phyloP scores from a whole-genome alignment of 164 flowering plant species.

The Buxus sempervirens region DNA sequence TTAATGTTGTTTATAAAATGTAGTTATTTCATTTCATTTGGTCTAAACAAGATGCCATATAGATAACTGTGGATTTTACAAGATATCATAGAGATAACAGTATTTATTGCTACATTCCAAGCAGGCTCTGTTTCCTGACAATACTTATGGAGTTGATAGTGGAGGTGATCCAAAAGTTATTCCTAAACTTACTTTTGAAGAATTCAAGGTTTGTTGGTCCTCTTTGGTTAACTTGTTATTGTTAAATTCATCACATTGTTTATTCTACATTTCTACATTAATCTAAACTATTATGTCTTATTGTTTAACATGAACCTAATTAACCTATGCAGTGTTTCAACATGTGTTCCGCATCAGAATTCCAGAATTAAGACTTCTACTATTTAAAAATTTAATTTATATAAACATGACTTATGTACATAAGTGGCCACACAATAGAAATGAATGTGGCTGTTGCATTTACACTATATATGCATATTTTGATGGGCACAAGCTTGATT shows the following conservation, averaged over 20 bases:
- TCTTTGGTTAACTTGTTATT: not conserved
- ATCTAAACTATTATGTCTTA: too few species aligned
- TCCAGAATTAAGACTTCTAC: not conserved
- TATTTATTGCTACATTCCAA: conserved; percentile 9
- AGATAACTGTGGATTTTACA: too few species aligned
- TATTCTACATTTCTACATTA: not conserved
- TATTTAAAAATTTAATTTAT: too few species aligned
- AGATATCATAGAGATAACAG: too few species aligned
- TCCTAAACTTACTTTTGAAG: conserved; percentile 88
- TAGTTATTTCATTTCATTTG: not conserved
- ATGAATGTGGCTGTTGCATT: not conserved
- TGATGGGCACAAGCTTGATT: not conserved
- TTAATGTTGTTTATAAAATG: not conserved
- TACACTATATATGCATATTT: not conserved
- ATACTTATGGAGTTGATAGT: conserved; percentile 97
- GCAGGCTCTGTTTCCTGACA: conserved; percentile 92
- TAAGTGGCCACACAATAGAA: not conserved
- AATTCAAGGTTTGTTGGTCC: conserved; percentile 70
- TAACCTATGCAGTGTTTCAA: not conserved
- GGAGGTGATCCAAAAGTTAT: conserved; percentile 97
- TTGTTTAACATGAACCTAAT: too few species aligned
- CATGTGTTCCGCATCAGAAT: not conserved
- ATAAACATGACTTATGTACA: not conserved
- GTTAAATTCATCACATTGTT: not conserved
- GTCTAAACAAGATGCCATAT: too few species aligned